Evolutionary conservation across 2,329 filamentous ascomycete genomes (phyloP).

Genomic region (Colletotrichum karsti): DNA sequence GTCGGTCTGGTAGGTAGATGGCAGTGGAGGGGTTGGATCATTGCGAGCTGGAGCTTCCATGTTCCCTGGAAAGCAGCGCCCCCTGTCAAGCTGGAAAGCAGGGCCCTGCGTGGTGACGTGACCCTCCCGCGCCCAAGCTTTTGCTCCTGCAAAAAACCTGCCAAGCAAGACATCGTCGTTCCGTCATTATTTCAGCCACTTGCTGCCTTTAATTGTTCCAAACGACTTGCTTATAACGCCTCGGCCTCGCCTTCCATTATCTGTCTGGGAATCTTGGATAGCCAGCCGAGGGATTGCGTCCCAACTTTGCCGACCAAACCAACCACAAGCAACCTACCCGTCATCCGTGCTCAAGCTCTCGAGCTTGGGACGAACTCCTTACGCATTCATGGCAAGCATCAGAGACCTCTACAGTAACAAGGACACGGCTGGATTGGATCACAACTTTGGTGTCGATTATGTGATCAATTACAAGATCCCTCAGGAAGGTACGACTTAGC

Average conservation of each 20-base stretch:
- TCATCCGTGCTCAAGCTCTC: slow-evolving; percentile 22
- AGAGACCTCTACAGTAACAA: slow-evolving; percentile 26
- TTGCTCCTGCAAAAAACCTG: slow-evolving; percentile 21
- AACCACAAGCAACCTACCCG: not conserved
- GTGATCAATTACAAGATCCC: slow-evolving; percentile 83
- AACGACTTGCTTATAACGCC: not conserved
- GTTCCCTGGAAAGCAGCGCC: slow-evolving; percentile 22
- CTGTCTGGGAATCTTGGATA: not conserved
- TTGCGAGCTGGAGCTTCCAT: slow-evolving; percentile 19
- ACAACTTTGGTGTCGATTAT: slow-evolving; percentile 75
- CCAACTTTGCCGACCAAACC: not conserved
- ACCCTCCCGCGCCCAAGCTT: slow-evolving; percentile 22
- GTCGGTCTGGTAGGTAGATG: too few species aligned
- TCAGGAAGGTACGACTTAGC: slow-evolving; percentile 61
- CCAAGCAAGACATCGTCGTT: slow-evolving; percentile 23
- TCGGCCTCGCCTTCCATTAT: not conserved
- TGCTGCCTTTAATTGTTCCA: not conserved
- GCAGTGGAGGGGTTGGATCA: too few species aligned
- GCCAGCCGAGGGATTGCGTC: slow-evolving; percentile 6
- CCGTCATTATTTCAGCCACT: slow-evolving; percentile 29
- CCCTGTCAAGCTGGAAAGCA: not conserved
- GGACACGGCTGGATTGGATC: slow-evolving; percentile 26
- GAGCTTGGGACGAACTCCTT: slow-evolving; percentile 17
- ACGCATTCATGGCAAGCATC: slow-evolving; percentile 26
- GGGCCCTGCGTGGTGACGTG: slow-evolving; percentile 29